Percentiles rank a stretch among this genome's conserved stretches.
Evolutionary conservation across 2,329 filamentous ascomycete species (phyloP).

Genomic region (Claviceps sp.): DNA sequence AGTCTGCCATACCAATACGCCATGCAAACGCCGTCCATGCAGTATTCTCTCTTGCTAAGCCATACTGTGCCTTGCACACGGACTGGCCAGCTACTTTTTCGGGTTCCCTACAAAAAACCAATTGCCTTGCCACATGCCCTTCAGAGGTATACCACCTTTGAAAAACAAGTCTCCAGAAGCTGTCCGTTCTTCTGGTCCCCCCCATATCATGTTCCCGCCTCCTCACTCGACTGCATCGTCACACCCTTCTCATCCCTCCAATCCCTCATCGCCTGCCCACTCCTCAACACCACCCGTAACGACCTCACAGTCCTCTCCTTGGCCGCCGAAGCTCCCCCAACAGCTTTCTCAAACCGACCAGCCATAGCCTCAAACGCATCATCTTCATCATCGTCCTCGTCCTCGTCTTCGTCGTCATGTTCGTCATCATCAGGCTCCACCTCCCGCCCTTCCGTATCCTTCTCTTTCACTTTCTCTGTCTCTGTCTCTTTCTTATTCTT

Average conservation of each 20-base stretch:
- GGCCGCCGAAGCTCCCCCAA: conserved; percentile 29
- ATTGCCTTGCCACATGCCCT: not conserved
- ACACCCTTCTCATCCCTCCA: conserved; percentile 35
- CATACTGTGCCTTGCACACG: not conserved
- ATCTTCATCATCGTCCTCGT: conserved; percentile 26
- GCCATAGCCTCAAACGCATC: conserved; percentile 45
- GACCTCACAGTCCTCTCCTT: conserved; percentile 34
- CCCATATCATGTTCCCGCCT: conserved; percentile 6
- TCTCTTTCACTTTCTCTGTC: too few relatives aligned
- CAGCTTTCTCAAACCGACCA: conserved; percentile 41
- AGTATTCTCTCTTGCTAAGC: not conserved
- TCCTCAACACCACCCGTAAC: conserved; percentile 49
- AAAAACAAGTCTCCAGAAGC: not conserved
- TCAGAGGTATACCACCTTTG: not conserved
- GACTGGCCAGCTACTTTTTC: not conserved
- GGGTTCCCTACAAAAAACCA: too few relatives aligned
- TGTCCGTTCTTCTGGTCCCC: not conserved
- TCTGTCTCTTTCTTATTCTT: too few relatives aligned
- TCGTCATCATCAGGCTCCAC: too few relatives aligned
- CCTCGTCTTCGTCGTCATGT: too few relatives aligned
- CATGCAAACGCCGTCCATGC: conserved; percentile 1
- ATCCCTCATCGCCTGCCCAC: conserved; percentile 37
- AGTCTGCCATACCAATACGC: not conserved
- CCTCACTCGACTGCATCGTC: conserved; percentile 32
- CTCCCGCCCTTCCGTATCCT: too few relatives aligned